Evolutionary conservation across 176 grass and related monocot species (phyloP).

Genomic region (Rhynchospora pubera): DNA sequence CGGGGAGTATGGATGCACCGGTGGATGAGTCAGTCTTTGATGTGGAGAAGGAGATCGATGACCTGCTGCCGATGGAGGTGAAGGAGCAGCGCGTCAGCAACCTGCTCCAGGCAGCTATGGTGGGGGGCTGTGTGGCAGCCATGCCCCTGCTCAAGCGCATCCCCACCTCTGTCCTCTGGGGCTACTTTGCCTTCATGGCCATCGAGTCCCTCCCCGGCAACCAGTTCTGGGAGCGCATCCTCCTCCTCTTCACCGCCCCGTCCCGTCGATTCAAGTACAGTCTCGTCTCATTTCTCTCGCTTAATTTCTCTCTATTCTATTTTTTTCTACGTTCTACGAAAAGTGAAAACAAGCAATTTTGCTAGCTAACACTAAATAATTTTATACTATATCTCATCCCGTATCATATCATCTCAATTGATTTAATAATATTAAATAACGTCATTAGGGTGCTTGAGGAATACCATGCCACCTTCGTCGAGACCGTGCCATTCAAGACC

Average conservation of each 20-base stretch:
- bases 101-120: conserved; percentile 67
- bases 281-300: not conserved
- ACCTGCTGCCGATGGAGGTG: conserved; percentile 86
- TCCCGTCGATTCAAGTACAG: conserved; percentile 94
- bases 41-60: conserved; percentile 92
- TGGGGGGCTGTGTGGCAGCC: conserved; percentile 66
- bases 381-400: no score
- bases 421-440: conserved; percentile 7
- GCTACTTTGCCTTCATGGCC: conserved; percentile 99
- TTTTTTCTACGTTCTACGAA: not conserved
- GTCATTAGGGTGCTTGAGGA: conserved; percentile 72
- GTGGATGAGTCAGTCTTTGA: conserved; percentile 84
- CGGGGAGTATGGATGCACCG: conserved; percentile 82
- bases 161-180: conserved; percentile 95
- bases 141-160: conserved; percentile 95
- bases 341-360: no score
- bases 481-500: conserved; percentile 95
- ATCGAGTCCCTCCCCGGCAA: conserved; percentile 97
- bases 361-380: no score
- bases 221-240: conserved; percentile 96
- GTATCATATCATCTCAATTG: not conserved
- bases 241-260: conserved; percentile 91
- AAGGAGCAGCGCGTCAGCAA: conserved; percentile 95
- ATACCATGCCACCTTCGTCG: conserved; percentile 84
- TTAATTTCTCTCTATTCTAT: not conserved